These are phyloP conservation scores for Coniochaeta sp. DNA, from an alignment of 2,329 filamentous ascomycete species.

Conservation along the genomic window DNA sequence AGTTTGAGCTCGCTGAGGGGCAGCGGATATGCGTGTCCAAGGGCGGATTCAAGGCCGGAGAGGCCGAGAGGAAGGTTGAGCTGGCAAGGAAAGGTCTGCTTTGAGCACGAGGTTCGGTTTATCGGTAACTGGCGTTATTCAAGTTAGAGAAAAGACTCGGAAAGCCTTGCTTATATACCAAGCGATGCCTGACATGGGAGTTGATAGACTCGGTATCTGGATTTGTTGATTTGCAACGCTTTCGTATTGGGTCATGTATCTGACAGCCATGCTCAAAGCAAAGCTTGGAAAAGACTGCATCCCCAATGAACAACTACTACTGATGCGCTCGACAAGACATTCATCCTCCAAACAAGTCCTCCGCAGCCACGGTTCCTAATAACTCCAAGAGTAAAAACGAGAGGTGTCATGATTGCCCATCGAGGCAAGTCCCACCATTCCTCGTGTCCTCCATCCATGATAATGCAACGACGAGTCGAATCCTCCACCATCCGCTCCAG, in stretches of 20 bases:
- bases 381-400: not conserved
- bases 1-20: slow-evolving; percentile 66
- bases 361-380: not conserved
- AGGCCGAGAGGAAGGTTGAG: slow-evolving; percentile 69
- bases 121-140: not conserved
- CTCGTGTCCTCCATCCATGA: not conserved
- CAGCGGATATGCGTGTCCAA: slow-evolving; percentile 67
- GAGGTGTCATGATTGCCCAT: not conserved
- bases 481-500: not conserved
- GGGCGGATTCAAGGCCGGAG: slow-evolving; percentile 65
- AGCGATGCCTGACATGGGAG: not conserved
- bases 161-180: not conserved
- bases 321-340: not conserved
- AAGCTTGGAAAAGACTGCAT: not conserved
- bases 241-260: not conserved
- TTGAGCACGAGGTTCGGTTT: slow-evolving; percentile 25
- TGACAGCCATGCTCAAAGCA: not conserved
- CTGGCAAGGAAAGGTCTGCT: slow-evolving; percentile 71
- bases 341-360: not conserved
- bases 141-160: not conserved
- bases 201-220: not conserved
- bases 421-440: not conserved
- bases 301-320: not conserved
- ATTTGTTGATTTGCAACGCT: not conserved
- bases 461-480: not conserved